These are phyloP conservation scores for Cystobasidiaceae sp. DNA, from an alignment of 1,284 basidiomycete species.

Conservation along the genomic window DNA sequence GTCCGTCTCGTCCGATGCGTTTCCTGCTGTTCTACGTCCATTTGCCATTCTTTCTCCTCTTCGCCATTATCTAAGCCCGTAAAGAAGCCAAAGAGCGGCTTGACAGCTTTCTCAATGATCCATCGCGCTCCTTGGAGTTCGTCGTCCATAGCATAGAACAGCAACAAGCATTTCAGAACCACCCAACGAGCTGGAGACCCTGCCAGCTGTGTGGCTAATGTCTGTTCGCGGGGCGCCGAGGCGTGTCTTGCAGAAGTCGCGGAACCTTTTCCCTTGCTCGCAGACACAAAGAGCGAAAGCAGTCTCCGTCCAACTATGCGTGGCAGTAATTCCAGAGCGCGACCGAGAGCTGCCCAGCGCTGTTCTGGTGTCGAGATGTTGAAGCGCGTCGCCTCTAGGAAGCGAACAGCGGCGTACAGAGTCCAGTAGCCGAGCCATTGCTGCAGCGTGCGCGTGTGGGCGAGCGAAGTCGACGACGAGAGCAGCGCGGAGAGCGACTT, in stretches of 20 bases:
- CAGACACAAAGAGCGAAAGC: neutral
- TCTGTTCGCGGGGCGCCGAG: neutral
- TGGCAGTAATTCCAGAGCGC: neutral
- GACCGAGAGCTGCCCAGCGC: neutral
- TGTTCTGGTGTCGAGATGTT: neutral
- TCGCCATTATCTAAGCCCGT: slow-evolving; percentile 18
- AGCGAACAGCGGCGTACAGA: neutral
- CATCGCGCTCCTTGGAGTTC: slow-evolving; percentile 27
- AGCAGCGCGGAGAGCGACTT: neutral
- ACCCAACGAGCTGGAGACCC: slow-evolving; percentile 20
- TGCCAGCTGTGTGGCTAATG: slow-evolving; percentile 17
- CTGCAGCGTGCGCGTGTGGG: neutral
- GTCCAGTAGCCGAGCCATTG: slow-evolving; percentile 29
- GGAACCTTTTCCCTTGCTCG: neutral
- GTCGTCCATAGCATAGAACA: slow-evolving; percentile 29
- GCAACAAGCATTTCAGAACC: slow-evolving; percentile 2
- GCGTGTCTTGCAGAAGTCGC: neutral
- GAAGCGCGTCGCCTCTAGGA: slow-evolving; percentile 16
- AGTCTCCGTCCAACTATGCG: neutral
- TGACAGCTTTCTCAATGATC: slow-evolving; percentile 19
- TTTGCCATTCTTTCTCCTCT: neutral
- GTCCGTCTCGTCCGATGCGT: neutral
- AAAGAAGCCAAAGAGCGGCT: slow-evolving; percentile 24
- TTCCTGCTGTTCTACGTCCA: neutral
- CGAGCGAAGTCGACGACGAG: too few relatives aligned